Conservation (phyloP, 75 land plant species). For the Gnetum montanum region DNA sequence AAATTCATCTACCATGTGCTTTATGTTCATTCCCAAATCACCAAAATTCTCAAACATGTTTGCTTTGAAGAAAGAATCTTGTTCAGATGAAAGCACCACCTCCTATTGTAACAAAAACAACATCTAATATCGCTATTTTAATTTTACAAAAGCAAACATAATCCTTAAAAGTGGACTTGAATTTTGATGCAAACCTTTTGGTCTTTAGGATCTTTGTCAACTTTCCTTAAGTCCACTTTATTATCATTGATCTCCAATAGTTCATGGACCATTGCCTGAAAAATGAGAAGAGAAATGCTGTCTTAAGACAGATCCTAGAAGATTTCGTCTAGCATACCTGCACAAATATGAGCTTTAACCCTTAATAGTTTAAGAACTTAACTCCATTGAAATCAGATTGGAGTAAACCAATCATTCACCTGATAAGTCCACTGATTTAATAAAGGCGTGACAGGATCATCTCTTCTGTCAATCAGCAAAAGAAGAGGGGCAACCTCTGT, state of each 20-base stretch:
- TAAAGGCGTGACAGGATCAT: conserved; percentile 97
- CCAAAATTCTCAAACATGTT: conserved; percentile 99
- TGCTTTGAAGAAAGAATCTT: conserved; percentile 81
- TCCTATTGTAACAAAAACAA: conserved; percentile 53
- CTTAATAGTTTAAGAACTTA: too few relatives aligned
- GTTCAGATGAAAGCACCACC: conserved; percentile 92
- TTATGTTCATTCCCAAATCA: conserved; percentile 97
- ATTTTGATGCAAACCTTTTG: conserved; percentile 54
- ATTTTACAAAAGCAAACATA: not conserved
- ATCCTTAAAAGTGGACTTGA: not conserved
- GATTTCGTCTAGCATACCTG: not conserved
- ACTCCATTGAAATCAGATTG: not conserved
- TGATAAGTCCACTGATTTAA: conserved; percentile 99
- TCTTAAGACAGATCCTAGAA: conserved; percentile 1
- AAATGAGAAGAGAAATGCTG: conserved; percentile 4
- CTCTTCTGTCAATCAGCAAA: conserved; percentile 83
- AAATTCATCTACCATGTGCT: conserved; percentile 92
- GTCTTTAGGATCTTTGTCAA: conserved; percentile 67
- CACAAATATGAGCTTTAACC: not conserved
- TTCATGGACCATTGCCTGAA: conserved; percentile 99
- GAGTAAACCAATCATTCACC: conserved; percentile 22
- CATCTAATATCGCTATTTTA: not conserved
- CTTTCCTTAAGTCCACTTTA: conserved; percentile 61
- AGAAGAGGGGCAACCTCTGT: conserved; percentile 81
- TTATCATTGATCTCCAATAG: conserved; percentile 92